Base-by-base conservation (phyloP, 2,329 filamentous ascomycete species). In the Fusarium sp. region DNA sequence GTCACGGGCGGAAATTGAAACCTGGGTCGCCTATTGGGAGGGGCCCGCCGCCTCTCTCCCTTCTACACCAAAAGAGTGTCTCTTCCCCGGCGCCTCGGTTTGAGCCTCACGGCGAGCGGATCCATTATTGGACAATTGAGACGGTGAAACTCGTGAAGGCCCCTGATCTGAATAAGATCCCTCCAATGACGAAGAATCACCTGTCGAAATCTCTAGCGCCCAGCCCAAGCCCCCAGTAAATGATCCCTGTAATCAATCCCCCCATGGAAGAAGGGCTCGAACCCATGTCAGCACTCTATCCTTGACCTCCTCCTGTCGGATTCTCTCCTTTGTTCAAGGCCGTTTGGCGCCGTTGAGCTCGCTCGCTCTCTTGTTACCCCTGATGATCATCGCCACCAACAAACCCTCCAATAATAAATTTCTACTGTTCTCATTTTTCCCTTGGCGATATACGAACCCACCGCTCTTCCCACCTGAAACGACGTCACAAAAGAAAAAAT, bases 101-200 rank as follows among this genome's bases (percentile, higher is more conserved):
- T 73, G 70, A 74, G 72, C 68, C 70, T 73, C 65, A 64, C 36
- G 36, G 44, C 3, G 11, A 50, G 13, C n/a, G 18, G 16, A 18
- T 18, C 29, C 4, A 29, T 63, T 49, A 73, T 73, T 73, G 71
- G 71, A 27, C 23, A 27, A 46, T 16, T 4, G 23, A 18, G 56
- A 46, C 49, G 34, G 42, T 73, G 70, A 73, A 71, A 74, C 65
- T 62, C 18, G 44, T 16, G 4, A 31, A 20, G 31, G 50, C 55
- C 54, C 57, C 59, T 57, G 42, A 55, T 61, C 20, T 60, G 34
- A 42, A 46, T 34, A 34, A 9, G 55, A 33, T 59, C 58, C 64
- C 64, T 72, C 65, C 64, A 68, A 73, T 73, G 69, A 62, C 66
- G 70, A 58, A 59, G 63, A 55, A 56, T 40, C 59, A 34, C 65